These are phyloP conservation scores for Byssothecium circinans DNA, from an alignment of 2,329 filamentous ascomycete genomes.

Conservation along the genomic window DNA sequence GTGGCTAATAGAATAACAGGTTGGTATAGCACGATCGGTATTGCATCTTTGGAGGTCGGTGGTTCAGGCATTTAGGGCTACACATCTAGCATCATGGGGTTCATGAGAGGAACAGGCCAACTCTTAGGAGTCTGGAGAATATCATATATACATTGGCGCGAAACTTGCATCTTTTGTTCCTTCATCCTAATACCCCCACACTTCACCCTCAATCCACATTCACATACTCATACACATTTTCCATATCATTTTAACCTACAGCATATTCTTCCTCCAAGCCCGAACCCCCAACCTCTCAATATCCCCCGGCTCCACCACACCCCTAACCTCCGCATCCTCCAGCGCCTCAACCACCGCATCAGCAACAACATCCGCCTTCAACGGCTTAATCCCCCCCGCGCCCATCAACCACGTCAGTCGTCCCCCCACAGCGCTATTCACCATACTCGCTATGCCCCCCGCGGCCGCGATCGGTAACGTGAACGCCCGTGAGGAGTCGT, in stretches of 20 bases:
- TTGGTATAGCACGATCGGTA: too few species aligned
- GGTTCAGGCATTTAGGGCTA: too few species aligned
- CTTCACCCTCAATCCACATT: too few species aligned
- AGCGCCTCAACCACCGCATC: constrained; percentile 89
- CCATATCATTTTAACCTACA: constrained; percentile 52
- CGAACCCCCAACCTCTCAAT: constrained; percentile 81
- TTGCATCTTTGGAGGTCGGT: too few species aligned
- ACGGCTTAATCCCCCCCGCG: constrained; percentile 78
- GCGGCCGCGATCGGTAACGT: constrained; percentile 83
- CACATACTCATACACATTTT: neutral
- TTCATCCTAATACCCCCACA: too few species aligned
- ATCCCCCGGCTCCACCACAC: constrained; percentile 74
- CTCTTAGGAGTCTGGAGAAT: too few species aligned
- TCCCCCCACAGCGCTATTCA: constrained; percentile 78
- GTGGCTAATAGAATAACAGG: too few species aligned
- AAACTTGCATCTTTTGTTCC: too few species aligned
- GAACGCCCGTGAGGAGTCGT: constrained; percentile 77
- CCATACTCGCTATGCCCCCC: constrained; percentile 71
- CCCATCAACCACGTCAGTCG: constrained; percentile 77
- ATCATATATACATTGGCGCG: too few species aligned
- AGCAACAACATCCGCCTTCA: constrained; percentile 84
- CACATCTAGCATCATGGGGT: too few species aligned
- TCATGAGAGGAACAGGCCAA: too few species aligned
- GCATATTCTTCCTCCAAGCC: constrained; percentile 88
- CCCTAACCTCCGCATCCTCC: constrained; percentile 69